Base-by-base conservation (phyloP, 2,329 filamentous ascomycete genomes). In the Curvularia sp. region DNA sequence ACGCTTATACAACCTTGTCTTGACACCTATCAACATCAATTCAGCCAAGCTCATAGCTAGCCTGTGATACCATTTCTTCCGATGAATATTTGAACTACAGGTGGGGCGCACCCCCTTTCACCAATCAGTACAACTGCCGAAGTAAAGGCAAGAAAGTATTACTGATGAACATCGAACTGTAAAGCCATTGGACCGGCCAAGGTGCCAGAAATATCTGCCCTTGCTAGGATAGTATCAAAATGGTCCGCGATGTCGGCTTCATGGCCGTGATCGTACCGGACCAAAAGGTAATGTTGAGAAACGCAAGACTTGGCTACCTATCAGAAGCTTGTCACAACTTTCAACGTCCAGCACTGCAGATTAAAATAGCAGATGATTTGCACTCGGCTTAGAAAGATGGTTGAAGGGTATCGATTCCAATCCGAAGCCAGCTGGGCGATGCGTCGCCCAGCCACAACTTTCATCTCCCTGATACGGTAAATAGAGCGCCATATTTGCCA, bases 1-100 rank as follows among this genome's bases (percentile, higher is more conserved):
- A 57, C 39, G 53, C 53, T 60, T 39, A 53, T 57, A 45, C 51
- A 62, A 62, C 59, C 49, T 57, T 53, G 51, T 57, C 53, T 49
- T 19, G 36, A 59, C 59, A 12, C 51, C 50, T 32, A 49, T 42
- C 39, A 55, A 59, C 43, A 45, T 28, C 21, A 53, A 53, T 39
- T 23, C 46, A 32, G 46, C 46, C 42, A 25, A 32, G 19, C n/a
- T n/a, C 41, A 48, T 15, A 12, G 25, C 18, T 10, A 23, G 18
- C 55, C 55, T 53, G n/a, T 55, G 23, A 49, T 19, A 21, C 34
- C 28, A 13, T 19, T 34, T 15, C 36, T n/a, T 27, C 38, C 13
- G 18, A 45, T 34, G 32, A 43, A 27, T 10, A n/a, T 10, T 34
- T 32, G 2, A 28, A 30, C 15, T 38, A 39, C 39, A 41, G 15